Conservation (phyloP, 225 moss, liverwort and hornwort species). For the Polytrichum commune region DNA sequence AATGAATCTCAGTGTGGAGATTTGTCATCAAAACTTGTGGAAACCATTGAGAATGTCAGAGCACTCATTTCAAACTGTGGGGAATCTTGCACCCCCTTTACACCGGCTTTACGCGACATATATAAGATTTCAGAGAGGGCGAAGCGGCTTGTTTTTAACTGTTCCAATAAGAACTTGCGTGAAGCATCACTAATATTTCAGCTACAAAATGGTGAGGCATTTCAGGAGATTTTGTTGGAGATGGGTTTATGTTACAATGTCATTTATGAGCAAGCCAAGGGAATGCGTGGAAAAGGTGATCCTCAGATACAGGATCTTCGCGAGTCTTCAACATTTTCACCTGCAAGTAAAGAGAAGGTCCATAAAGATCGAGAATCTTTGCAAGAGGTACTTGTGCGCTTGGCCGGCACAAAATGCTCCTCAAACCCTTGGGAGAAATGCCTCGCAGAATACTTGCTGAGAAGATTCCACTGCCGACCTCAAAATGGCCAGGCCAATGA, state of each 20-base stretch:
- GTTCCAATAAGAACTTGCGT: background rate
- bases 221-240: no score
- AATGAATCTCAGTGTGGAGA: background rate
- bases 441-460: constrained; percentile 11
- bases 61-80: background rate
- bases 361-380: background rate
- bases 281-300: no score
- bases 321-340: background rate
- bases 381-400: background rate
- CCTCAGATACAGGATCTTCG: no score
- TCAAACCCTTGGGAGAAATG: background rate
- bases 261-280: no score
- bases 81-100: background rate
- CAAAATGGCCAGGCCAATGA: background rate
- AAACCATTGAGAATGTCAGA: constrained; percentile 1
- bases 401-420: background rate
- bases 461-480: background rate
- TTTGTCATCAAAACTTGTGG: constrained; percentile 1
- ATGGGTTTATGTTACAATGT: no score
- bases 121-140: constrained; percentile 2
- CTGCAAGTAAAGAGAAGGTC: background rate
- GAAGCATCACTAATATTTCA: constrained; percentile 8
- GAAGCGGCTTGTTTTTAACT: constrained; percentile 1
- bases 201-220: constrained; percentile 3
- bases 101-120: background rate